phyloP scores from a whole-genome alignment of 768 basidiomycete genomes.

The Calocybe gangraenosa region DNA sequence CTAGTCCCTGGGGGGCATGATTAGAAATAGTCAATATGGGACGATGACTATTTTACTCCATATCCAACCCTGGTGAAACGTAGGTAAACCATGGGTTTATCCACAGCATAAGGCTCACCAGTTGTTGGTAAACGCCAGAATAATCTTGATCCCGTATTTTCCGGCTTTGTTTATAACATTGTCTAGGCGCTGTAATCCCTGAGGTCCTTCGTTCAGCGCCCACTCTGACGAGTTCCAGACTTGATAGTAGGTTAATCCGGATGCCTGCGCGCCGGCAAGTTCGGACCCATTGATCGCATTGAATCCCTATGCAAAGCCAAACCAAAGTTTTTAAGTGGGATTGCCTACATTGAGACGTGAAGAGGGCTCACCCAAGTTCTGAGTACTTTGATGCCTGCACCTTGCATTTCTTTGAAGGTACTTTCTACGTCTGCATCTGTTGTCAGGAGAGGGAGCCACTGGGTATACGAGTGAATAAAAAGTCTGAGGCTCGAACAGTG shows the following conservation, averaged over 20 bases:
- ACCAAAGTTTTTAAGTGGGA: background rate
- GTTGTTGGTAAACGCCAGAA: conserved; percentile 53
- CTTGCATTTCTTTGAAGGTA: conserved; percentile 46
- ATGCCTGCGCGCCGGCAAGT: conserved; percentile 35
- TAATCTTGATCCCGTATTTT: conserved; percentile 46
- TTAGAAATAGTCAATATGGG: background rate
- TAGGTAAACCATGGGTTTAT: background rate
- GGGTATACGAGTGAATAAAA: background rate
- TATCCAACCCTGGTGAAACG: conserved; percentile 44
- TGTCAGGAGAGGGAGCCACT: conserved; percentile 57
- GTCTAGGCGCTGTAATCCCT: conserved; percentile 51
- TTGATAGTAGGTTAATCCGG: conserved; percentile 49
- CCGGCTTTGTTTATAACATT: conserved; percentile 45
- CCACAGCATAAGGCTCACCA: conserved; percentile 28
- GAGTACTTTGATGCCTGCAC: conserved; percentile 46
- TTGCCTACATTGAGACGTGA: no score
- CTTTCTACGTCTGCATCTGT: conserved; percentile 41
- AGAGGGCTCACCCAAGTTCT: conserved; percentile 44
- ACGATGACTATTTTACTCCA: conserved; percentile 32
- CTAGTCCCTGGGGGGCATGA: conserved; percentile 38
- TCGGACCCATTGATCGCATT: conserved; percentile 42
- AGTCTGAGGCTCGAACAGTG: background rate
- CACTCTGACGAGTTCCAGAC: conserved; percentile 49
- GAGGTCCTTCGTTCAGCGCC: conserved; percentile 47
- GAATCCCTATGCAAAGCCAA: conserved; percentile 29